Percentiles rank a stretch among this genome's conserved stretches.
phyloP scores from a whole-genome alignment of 106 monocot species.

The Allium cepa region DNA sequence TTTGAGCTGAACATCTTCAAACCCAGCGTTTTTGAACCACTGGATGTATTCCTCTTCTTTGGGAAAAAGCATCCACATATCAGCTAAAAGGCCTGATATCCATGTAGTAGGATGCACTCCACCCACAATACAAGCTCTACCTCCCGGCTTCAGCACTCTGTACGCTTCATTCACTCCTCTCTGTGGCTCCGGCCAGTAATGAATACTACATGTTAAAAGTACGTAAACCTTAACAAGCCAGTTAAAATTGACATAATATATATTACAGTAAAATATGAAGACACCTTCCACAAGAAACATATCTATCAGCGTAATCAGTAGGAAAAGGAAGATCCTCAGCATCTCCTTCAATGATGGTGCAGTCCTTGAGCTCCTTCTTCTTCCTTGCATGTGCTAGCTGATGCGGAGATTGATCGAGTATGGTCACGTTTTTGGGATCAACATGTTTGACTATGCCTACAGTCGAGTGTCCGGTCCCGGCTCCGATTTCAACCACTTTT shows the following conservation, averaged over 20 bases:
- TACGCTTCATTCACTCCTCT: slow-evolving; percentile 74
- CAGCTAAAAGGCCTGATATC: slow-evolving; percentile 68
- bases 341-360: slow-evolving; percentile 71
- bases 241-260: background rate
- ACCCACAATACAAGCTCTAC: slow-evolving; percentile 63
- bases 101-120: slow-evolving; percentile 76
- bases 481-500: slow-evolving; percentile 70
- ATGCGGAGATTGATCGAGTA: slow-evolving; percentile 79
- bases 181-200: slow-evolving; percentile 88
- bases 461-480: slow-evolving; percentile 73
- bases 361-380: slow-evolving; percentile 70
- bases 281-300: slow-evolving; percentile 59
- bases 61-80: slow-evolving; percentile 86
- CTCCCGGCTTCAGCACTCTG: slow-evolving; percentile 56
- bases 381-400: slow-evolving; percentile 67
- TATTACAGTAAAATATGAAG: background rate
- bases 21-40: slow-evolving; percentile 82
- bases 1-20: slow-evolving; percentile 63
- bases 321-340: slow-evolving; percentile 79
- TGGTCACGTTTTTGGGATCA: slow-evolving; percentile 60
- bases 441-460: slow-evolving; percentile 65
- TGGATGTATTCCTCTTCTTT: slow-evolving; percentile 81
- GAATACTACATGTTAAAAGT: slow-evolving; percentile 46
- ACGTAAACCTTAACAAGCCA: background rate
- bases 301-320: slow-evolving; percentile 59